A percentile compares a stretch with the other conserved stretches of the same genome.
phyloP scores from a whole-genome alignment of 2,329 filamentous ascomycete genomes.

The Beauveria australis region DNA sequence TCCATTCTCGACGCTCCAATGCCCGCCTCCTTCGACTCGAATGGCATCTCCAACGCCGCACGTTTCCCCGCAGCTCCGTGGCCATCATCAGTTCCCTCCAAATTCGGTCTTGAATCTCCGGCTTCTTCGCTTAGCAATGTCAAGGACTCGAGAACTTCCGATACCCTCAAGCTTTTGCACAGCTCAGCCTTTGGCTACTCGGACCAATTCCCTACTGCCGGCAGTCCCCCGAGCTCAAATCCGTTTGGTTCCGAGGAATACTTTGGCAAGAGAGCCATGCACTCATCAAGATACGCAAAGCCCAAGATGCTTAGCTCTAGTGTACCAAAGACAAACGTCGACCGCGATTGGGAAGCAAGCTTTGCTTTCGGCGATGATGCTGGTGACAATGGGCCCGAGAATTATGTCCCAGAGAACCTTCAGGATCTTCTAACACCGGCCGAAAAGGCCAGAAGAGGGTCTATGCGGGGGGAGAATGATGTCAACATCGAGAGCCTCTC shows the following conservation, averaged over 20 bases:
- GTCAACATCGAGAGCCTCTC: slow-evolving; percentile 36
- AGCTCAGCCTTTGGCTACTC: slow-evolving; percentile 60
- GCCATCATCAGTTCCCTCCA: slow-evolving; percentile 84
- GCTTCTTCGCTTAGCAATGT: slow-evolving; percentile 58
- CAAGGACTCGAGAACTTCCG: slow-evolving; percentile 52
- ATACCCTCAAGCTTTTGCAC: slow-evolving; percentile 56
- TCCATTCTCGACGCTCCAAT: slow-evolving; percentile 90
- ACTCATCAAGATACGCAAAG: slow-evolving; percentile 59
- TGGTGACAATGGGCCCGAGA: slow-evolving; percentile 30
- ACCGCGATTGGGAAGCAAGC: slow-evolving; percentile 55
- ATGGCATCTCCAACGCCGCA: slow-evolving; percentile 86
- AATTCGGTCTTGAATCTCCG: slow-evolving; percentile 82
- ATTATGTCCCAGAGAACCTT: slow-evolving; percentile 65
- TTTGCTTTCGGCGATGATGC: slow-evolving; percentile 71
- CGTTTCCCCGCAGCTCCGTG: slow-evolving; percentile 71
- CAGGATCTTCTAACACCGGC: slow-evolving; percentile 59
- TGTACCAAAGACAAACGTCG: slow-evolving; percentile 55
- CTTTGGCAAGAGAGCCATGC: slow-evolving; percentile 64
- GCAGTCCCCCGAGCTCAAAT: slow-evolving; percentile 44
- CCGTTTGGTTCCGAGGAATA: slow-evolving; percentile 48
- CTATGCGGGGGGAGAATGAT: slow-evolving; percentile 48
- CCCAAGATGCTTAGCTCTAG: slow-evolving; percentile 61
- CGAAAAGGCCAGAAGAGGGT: slow-evolving; percentile 58
- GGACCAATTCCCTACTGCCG: slow-evolving; percentile 49
- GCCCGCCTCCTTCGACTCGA: slow-evolving; percentile 91